Conservation (phyloP, 2,329 filamentous ascomycete species). For the Fonsecaea pedrosoi region DNA sequence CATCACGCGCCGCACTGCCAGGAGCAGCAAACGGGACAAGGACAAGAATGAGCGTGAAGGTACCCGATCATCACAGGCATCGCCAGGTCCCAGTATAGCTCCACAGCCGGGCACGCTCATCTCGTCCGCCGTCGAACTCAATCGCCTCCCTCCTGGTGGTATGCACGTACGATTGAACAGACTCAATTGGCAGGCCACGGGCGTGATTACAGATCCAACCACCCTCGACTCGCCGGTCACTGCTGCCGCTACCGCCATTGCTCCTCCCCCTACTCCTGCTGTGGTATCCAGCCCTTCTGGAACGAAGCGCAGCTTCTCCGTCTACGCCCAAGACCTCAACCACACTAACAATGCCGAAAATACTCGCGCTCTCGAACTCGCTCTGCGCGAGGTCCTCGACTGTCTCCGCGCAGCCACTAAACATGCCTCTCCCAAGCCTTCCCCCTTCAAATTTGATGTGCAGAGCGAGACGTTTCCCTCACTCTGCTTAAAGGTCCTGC, state of each 20-base stretch:
- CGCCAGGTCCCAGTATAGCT: conserved; percentile 21
- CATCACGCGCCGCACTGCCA: conserved; percentile 85
- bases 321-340: conserved; percentile 38
- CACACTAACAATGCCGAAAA: conserved; percentile 61
- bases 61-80: conserved; percentile 48
- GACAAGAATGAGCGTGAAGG: conserved; percentile 63
- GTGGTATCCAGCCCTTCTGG: conserved; percentile 35
- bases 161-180: conserved; percentile 60
- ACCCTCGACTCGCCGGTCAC: conserved; percentile 55
- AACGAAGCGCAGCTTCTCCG: conserved; percentile 38
- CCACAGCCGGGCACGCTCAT: conserved; percentile 17
- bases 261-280: conserved; percentile 40
- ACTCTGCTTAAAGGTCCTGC: conserved; percentile 80
- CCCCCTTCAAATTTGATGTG: conserved; percentile 79
- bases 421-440: conserved; percentile 49
- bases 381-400: conserved; percentile 79
- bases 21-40: conserved; percentile 68
- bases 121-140: conserved; percentile 25
- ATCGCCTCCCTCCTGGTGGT: conserved; percentile 32
- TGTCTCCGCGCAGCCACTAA: conserved; percentile 76
- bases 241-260: conserved; percentile 41
- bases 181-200: conserved; percentile 76
- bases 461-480: conserved; percentile 84
- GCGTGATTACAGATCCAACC: conserved; percentile 77
- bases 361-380: conserved; percentile 82